Evolutionary conservation across 2,329 filamentous ascomycete species (phyloP).

Genomic region (Gyromitra esculenta): DNA sequence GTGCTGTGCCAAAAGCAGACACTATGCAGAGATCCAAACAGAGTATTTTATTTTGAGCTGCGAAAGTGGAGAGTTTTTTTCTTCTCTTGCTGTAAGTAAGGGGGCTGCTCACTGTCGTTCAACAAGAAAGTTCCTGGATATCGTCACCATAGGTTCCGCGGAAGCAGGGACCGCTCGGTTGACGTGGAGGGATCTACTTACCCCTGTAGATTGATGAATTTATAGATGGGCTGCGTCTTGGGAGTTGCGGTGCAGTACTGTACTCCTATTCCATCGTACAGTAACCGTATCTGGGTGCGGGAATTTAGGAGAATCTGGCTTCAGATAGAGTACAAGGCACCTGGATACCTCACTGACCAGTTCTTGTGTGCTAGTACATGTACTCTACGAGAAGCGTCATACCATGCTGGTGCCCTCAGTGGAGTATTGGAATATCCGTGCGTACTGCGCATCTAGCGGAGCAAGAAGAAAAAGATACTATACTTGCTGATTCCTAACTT

Average conservation of each 20-base stretch:
- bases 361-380: neutral
- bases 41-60: neutral
- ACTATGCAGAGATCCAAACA: neutral
- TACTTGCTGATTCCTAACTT: neutral
- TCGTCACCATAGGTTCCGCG: neutral
- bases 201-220: conserved; percentile 30
- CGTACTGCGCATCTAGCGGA: conserved; percentile 3
- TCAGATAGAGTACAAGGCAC: neutral
- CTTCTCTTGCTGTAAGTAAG: neutral
- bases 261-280: conserved; percentile 3
- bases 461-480: neutral
- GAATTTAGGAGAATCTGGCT: conserved; percentile 14
- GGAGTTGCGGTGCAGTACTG: conserved; percentile 10
- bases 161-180: conserved; percentile 38
- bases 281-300: conserved; percentile 18
- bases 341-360: neutral
- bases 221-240: conserved; percentile 19
- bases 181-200: conserved; percentile 32
- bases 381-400: neutral
- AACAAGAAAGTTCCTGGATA: conserved; percentile 1
- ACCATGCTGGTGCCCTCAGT: neutral
- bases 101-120: neutral
- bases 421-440: neutral
- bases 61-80: neutral
- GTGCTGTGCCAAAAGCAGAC: neutral